Base-by-base conservation (phyloP, 1,284 basidiomycete genomes). In the Apiotrichum akiyoshidainum region DNA sequence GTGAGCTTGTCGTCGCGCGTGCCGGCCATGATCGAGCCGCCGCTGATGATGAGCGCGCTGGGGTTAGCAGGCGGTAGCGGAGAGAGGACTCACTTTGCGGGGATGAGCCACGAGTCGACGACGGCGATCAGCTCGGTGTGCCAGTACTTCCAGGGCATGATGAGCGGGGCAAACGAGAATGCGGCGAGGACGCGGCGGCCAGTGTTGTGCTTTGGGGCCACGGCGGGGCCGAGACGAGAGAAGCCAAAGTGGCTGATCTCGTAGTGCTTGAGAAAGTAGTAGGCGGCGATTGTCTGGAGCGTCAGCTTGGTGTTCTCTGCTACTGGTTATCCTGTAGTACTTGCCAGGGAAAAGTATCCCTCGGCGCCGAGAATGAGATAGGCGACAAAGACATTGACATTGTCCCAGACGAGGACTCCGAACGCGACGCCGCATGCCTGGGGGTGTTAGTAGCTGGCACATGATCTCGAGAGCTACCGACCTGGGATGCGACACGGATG, bases 311-410 rank as follows among this genome's bases (percentile, higher is more conserved):
- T n/a, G n/a, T n/a, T n/a, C n/a, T n/a, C n/a, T n/a, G n/a, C n/a
- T n/a, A n/a, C n/a, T n/a, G n/a, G n/a, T n/a, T n/a, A n/a, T n/a
- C n/a, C n/a, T n/a, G n/a, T n/a, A n/a, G n/a, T 16, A 62, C 54
- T 58, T 19, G 66, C 67, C 8, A 70, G 61, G 26, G 65, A 67
- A 40, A 70, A 70, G 60, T 70, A 70, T n/a, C 68, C 68, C 46
- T 70, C 68, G 19, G 68, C 68, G 12, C 58, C 57, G 47, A 69
- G 61, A 47, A 69, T 58, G 57, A 69, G 63, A 58, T 65, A 67
- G 10, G 65, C 65, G 42, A 65, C 53, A 21, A 65, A 61, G 9
- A 65, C 57, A 49, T 59, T 40, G 9, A 55, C 22, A 53, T 61
- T 61, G n/a, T 50, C 17, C 59, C 59, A 65, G 11, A 55, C 49